These are phyloP conservation scores for Vicia sativa DNA, from an alignment of 306 rosid genomes.

Conservation along the genomic window DNA sequence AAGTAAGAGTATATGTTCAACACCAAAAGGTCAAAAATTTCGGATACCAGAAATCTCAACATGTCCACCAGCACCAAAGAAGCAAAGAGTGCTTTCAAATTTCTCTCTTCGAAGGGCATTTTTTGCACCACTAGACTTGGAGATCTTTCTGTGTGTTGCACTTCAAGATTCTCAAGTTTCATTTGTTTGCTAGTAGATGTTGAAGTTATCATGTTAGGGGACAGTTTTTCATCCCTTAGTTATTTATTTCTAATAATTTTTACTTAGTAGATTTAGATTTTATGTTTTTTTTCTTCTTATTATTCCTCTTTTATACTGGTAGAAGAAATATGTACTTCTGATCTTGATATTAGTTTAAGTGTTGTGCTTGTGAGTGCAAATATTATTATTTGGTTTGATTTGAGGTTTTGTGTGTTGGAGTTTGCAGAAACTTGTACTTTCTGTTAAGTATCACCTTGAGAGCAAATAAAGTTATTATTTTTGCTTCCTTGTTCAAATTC, in stretches of 20 bases:
- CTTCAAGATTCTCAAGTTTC: conserved; percentile 65
- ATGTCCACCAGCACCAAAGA: conserved; percentile 93
- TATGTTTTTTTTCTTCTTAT: background rate
- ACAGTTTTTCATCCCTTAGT: conserved; percentile 33
- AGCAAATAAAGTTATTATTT: conserved; percentile 35
- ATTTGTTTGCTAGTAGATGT: conserved; percentile 25
- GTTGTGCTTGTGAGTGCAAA: conserved; percentile 46
- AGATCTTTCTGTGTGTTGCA: conserved; percentile 61
- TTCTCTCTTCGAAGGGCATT: conserved; percentile 55
- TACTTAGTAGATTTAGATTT: conserved; percentile 41
- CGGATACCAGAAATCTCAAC: conserved; percentile 66
- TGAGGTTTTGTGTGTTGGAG: conserved; percentile 36
- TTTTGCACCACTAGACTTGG: conserved; percentile 79
- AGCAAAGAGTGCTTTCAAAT: conserved; percentile 58
- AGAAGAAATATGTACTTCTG: conserved; percentile 37
- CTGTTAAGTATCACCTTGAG: conserved; percentile 34
- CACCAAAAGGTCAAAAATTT: conserved; percentile 76
- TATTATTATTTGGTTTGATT: conserved; percentile 44
- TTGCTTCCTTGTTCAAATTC: conserved; percentile 2
- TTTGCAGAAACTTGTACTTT: conserved; percentile 37
- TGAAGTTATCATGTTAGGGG: conserved; percentile 35
- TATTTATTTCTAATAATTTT: conserved; percentile 29
- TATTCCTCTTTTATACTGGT: background rate
- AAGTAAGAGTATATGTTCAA: conserved; percentile 50
- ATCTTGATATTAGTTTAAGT: conserved; percentile 38